Base-by-base conservation (phyloP, 768 basidiomycete species). In the Leucocoprinus birnbaumii region DNA sequence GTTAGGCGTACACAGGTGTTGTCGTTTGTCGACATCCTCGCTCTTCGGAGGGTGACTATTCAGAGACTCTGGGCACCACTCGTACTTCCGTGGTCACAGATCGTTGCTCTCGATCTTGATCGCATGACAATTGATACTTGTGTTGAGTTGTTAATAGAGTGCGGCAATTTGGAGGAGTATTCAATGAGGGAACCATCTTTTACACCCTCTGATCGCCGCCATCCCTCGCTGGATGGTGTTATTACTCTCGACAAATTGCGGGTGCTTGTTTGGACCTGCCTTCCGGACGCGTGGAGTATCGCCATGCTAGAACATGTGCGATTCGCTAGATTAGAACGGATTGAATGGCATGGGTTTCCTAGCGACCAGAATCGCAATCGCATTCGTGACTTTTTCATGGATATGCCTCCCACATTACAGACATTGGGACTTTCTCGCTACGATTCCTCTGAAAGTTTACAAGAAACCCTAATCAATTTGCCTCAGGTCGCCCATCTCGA, bases 71-170 rank as follows among this genome's bases (percentile, higher is more conserved):
- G 41, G 41, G 42, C 51, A 52, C 51, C 51, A 19, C 42, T 52
- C 42, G 44, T 43, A 31, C 51, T 52, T 27, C 50, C 51, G 4
- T 52, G 51, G 51, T 22, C 42, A 14, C 51, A 52, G 51, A 52
- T 52, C n/a, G 51, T 52, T 45, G 51, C 35, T 19, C 51, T 52
- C n/a, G 51, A 52, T 52, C 51, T 44, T 13, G 41, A 52, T 44
- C 42, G 42, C 21, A 44, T 52, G 51, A 44, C 51, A 44, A 52
- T 44, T 27, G 51, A 52, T 42, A 52, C 31, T 31, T 52, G 42
- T 21, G 51, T 52, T 41, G 51, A 52, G 42, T 31, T 52, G 21
- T 27, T 52, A n/a, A 52, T 52, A 8, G 31, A 26, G 11, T 44
- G 41, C 25, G 27, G 27, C 41, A 52, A 52, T 24, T 42, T 52